Conservation (phyloP, 1,284 basidiomycete genomes). For the Fomitopsis palustris region DNA sequence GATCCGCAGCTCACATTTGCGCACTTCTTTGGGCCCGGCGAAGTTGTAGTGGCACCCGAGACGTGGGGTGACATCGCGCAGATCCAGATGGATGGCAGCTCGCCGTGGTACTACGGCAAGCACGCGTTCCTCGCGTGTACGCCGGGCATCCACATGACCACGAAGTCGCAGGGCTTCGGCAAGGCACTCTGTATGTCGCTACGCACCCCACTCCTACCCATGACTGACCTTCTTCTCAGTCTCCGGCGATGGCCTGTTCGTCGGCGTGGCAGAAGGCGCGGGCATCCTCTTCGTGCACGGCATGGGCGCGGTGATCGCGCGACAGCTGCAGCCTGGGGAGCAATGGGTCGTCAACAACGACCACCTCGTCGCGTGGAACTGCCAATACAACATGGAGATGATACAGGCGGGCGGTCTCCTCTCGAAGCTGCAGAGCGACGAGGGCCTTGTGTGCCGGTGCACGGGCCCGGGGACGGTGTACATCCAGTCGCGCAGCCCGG, state of each 20-base stretch:
- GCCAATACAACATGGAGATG: slow-evolving; percentile 30
- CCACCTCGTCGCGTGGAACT: slow-evolving; percentile 32
- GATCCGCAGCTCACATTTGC: slow-evolving; percentile 22
- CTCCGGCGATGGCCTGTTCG: slow-evolving; percentile 32
- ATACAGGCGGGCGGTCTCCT: slow-evolving; percentile 29
- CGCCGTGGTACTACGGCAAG: slow-evolving; percentile 28
- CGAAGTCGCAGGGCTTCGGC: slow-evolving; percentile 27
- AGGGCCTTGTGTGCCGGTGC: slow-evolving; percentile 33
- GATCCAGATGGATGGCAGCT: slow-evolving; percentile 26
- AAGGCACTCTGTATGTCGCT: slow-evolving; percentile 28
- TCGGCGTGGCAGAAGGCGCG: slow-evolving; percentile 21
- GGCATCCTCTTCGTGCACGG: slow-evolving; percentile 30
- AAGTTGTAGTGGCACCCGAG: slow-evolving; percentile 31
- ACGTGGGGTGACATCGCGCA: slow-evolving; percentile 33
- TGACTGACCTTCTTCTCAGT: slow-evolving; percentile 19
- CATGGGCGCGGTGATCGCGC: slow-evolving; percentile 29
- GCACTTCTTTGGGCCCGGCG: slow-evolving; percentile 28
- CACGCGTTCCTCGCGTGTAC: slow-evolving; percentile 31
- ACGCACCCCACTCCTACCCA: background rate
- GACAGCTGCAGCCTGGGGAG: slow-evolving; percentile 27
- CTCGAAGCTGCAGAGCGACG: slow-evolving; percentile 27
- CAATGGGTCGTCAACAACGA: slow-evolving; percentile 34
- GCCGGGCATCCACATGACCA: slow-evolving; percentile 19
- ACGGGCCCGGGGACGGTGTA: slow-evolving; percentile 32
- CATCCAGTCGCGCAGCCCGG: slow-evolving; percentile 30